phyloP scores from a whole-genome alignment of 2,329 filamentous ascomycete genomes.

The Lecanicillium sp. region DNA sequence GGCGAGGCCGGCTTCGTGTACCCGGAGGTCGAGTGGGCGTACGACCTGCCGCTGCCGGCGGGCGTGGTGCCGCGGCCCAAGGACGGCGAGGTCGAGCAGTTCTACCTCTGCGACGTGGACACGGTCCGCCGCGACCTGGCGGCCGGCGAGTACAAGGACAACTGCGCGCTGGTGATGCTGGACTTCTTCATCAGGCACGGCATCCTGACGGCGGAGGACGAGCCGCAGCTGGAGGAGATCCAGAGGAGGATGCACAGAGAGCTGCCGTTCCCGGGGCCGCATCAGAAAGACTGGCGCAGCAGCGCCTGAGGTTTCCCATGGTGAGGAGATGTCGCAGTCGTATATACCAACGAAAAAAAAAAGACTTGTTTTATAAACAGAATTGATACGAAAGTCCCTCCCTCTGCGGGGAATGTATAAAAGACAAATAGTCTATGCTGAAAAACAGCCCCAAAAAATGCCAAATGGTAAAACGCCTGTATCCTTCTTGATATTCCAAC shows the following conservation, averaged over 20 bases:
- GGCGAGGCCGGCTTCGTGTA: slow-evolving; percentile 79
- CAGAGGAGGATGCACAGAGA: slow-evolving; percentile 67
- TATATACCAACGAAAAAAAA: no score
- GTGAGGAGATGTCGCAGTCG: no score
- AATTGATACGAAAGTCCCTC: no score
- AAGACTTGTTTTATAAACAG: no score
- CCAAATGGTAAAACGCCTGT: slow-evolving; percentile 10
- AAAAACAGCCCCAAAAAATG: neutral
- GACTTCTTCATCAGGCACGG: slow-evolving; percentile 89
- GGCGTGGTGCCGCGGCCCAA: slow-evolving; percentile 67
- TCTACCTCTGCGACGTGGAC: slow-evolving; percentile 70
- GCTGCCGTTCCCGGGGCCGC: slow-evolving; percentile 72
- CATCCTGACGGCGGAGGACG: slow-evolving; percentile 71
- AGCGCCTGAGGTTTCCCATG: slow-evolving; percentile 9
- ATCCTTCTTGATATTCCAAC: neutral
- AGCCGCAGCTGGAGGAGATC: slow-evolving; percentile 73
- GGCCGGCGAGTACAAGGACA: slow-evolving; percentile 80
- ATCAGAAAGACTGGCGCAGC: slow-evolving; percentile 33
- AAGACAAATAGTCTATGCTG: slow-evolving; percentile 1
- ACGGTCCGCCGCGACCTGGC: slow-evolving; percentile 66
- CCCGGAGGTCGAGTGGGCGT: slow-evolving; percentile 87
- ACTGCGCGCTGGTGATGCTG: slow-evolving; percentile 76
- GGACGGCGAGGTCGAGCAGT: slow-evolving; percentile 85
- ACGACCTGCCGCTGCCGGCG: slow-evolving; percentile 71
- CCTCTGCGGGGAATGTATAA: neutral